Base-by-base conservation (phyloP, 345 rosid genomes). In the Ailanthus altissimus region DNA sequence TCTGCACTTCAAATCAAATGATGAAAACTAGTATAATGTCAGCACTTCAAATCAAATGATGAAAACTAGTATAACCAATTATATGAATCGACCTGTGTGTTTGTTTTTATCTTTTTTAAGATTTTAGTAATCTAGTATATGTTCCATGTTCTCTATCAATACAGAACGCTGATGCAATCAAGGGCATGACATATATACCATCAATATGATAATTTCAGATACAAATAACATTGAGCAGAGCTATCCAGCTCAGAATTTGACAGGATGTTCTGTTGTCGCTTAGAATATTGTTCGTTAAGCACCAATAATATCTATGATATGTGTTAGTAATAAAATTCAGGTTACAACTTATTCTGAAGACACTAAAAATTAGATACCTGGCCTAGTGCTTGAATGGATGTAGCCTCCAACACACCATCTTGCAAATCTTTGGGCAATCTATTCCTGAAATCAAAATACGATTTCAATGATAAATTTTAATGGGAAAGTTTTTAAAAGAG, bases 381-480 rank as follows among this genome's bases (percentile, higher is more conserved):
- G 76, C 94, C 98, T 40, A 95, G 88, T 56, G 97, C 99, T 84
- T 90, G 98, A 74, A 92, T 87, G 51, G 90, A 90, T 40, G 85
- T 84, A 43, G 97, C 87, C 79, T 87, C 89, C 32, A 93, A 76
- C 18, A 92, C 90, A 75, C 86, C 90, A 58, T 86, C 92, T 82
- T 90, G 92, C 86, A 95, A 84, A 80, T 90, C 97, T 72, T 81
- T 86, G 51, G 97, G 86, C 78, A 92, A 75, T 38, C 71, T 84
- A 77, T 58, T 82, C 90, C 98, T 92, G 84, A 38, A 57, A 21
- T 80, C 40, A 77, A n/a, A 43, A 1, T 23, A 76, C 14, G 36
- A 42, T 61, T 73, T 57, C 21, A 73, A 23, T 56, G 23, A 4
- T 9, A 71, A 77, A 72, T 18, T 21, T 42, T 50, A 45, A 25